Base-by-base conservation (phyloP, 768 basidiomycete genomes). In the Panellus pusillus region DNA sequence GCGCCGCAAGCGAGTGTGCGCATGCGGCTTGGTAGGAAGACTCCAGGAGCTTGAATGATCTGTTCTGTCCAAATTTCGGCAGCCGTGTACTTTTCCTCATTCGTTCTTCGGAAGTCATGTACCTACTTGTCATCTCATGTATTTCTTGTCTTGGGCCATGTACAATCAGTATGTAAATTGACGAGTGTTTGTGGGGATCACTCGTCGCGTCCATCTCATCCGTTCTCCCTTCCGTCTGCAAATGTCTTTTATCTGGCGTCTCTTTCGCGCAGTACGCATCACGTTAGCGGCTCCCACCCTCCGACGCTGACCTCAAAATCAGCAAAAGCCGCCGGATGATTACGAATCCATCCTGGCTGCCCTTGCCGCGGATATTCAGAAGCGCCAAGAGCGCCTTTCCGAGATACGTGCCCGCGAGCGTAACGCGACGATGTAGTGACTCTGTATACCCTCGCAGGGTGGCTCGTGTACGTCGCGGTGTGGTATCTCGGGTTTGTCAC, bases 331-430 rank as follows among this genome's bases (percentile, higher is more conserved):
- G n/a, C 36, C 59, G 11, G 87, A 91, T 61, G 87, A 94, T 73
- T 91, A 87, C 65, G 90, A 91, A 64, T 78, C 84, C 18, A 71
- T 90, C 52, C 81, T 94, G 27, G 79, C 86, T 19, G 69, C 73
- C 41, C 77, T 94, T 48, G 84, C 85, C 9, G 68, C 72, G 19
- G 81, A 88, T 64, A 87, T 94, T 51, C 80, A 84, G 64, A 83
- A 86, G 56, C 83, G 88, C 13, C 86, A 90, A 69, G 76, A 81
- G 38, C 79, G 81, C 53, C 80, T 94, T 14, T 83, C 87, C 1
- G 92, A 92, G 65, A 89, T 96, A 59, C 84, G 90, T n/a, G 71
- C 91, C 50, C 82, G 93, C 38, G 91, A 96, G 69, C 81, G 90
- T 28, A 78, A 92, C 9, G 78, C 91, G 1, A 89, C 87, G 17